Conservation (phyloP, 2,329 filamentous ascomycete genomes). For the Chrysosporium keratinophilum region DNA sequence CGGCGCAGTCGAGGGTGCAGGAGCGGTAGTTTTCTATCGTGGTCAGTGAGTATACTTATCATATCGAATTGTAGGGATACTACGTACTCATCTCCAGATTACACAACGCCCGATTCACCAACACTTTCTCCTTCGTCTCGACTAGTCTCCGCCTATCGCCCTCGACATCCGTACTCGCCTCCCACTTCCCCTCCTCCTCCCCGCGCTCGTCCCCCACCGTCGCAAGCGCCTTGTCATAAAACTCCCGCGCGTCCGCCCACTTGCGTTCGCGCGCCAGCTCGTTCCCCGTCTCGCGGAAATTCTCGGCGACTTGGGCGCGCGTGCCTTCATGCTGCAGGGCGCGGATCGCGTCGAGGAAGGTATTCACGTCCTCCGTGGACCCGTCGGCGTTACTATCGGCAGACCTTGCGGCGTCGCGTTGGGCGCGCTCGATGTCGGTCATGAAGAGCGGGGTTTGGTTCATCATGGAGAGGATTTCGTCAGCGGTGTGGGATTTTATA, state of each 20-base stretch:
- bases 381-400: conserved; percentile 28
- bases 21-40: conserved; percentile 67
- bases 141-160: conserved; percentile 54
- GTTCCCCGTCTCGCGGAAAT: conserved; percentile 88
- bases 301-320: conserved; percentile 65
- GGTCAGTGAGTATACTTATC: background rate
- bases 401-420: conserved; percentile 25
- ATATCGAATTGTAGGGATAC: background rate
- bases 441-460: conserved; percentile 82
- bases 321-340: conserved; percentile 91
- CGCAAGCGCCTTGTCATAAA: conserved; percentile 76
- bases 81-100: conserved; percentile 68
- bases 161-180: conserved; percentile 43
- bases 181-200: conserved; percentile 27
- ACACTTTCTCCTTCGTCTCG: conserved; percentile 60
- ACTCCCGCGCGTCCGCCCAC: conserved; percentile 78
- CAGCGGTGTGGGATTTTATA: conserved; percentile 45
- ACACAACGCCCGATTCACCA: conserved; percentile 81
- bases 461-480: conserved; percentile 54
- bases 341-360: conserved; percentile 73
- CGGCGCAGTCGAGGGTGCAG: conserved; percentile 74
- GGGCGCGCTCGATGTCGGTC: conserved; percentile 65
- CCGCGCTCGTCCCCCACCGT: conserved; percentile 47
- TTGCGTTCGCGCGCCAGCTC: conserved; percentile 65
- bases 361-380: conserved; percentile 55